phyloP scores from a whole-genome alignment of 306 rosid genomes.

The Gastrolobium villosum region DNA sequence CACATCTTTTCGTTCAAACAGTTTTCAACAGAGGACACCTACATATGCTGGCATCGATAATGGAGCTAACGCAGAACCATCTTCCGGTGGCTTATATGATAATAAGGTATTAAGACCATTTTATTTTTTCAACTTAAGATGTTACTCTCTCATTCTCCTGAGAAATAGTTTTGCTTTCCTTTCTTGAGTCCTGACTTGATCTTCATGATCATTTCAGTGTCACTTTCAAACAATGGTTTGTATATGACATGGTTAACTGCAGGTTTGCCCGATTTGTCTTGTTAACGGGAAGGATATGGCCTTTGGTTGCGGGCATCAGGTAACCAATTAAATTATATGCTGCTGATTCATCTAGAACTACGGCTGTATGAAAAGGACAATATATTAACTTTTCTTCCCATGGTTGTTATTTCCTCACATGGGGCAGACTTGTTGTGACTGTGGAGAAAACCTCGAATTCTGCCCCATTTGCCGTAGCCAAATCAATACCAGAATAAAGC shows the following conservation, averaged over 20 bases:
- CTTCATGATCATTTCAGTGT: conserved; percentile 14
- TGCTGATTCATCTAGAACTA: conserved; percentile 26
- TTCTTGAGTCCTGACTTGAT: conserved; percentile 1
- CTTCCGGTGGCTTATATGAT: conserved; percentile 61
- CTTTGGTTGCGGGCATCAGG: conserved; percentile 96
- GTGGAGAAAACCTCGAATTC: conserved; percentile 73
- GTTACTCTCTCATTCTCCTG: not conserved
- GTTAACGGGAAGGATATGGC: conserved; percentile 80
- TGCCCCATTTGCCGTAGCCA: conserved; percentile 86
- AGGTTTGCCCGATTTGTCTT: conserved; percentile 87
- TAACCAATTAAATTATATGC: conserved; percentile 45
- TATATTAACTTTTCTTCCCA: not conserved
- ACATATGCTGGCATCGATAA: conserved; percentile 28
- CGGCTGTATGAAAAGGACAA: not conserved
- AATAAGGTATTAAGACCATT: conserved; percentile 64
- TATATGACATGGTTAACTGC: conserved; percentile 46
- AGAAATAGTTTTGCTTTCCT: not conserved
- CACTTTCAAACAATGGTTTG: conserved; percentile 6
- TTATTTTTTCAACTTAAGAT: conserved; percentile 36
- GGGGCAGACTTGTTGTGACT: conserved; percentile 80
- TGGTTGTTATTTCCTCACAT: conserved; percentile 22
- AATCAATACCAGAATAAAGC: conserved; percentile 75
- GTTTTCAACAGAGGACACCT: conserved; percentile 58
- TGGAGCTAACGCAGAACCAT: conserved; percentile 55
- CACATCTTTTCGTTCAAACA: conserved; percentile 49